phyloP scores from a whole-genome alignment of 495 filamentous ascomycete genomes.

The Lentithecium fluviatile region DNA sequence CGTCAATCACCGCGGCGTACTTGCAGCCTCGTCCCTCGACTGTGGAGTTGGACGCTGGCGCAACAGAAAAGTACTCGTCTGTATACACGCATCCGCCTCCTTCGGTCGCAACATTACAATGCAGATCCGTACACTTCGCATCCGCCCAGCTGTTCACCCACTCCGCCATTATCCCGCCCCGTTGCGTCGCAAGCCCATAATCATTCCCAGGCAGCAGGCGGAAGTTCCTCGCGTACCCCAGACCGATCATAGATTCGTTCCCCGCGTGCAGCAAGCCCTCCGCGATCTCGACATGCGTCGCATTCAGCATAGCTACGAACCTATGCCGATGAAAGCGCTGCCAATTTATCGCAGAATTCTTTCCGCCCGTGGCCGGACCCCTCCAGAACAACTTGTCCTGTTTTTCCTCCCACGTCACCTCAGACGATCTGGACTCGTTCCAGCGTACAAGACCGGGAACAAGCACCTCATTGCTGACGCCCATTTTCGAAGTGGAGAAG shows the following conservation, averaged over 20 bases:
- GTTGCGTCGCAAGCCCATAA: conserved; percentile 33
- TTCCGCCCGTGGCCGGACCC: conserved; percentile 67
- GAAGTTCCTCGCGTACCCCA: conserved; percentile 34
- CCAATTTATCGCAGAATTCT: conserved; percentile 66
- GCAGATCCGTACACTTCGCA: conserved; percentile 38
- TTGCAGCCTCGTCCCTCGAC: conserved; percentile 37
- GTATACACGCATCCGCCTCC: conserved; percentile 36
- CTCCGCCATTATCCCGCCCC: conserved; percentile 5
- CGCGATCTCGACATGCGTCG: conserved; percentile 52
- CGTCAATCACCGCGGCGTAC: conserved; percentile 45
- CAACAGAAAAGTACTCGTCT: conserved; percentile 32
- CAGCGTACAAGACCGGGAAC: conserved; percentile 78
- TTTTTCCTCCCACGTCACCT: conserved; percentile 58
- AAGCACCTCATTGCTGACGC: conserved; percentile 77
- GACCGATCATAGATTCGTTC: not conserved
- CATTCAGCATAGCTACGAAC: conserved; percentile 69
- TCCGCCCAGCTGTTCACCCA: conserved; percentile 41
- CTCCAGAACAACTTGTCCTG: conserved; percentile 62
- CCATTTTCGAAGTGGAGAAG: conserved; percentile 74
- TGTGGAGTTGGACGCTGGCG: conserved; percentile 4
- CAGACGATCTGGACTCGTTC: conserved; percentile 36
- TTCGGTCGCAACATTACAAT: conserved; percentile 35
- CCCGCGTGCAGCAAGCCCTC: conserved; percentile 14
- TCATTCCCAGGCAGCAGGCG: conserved; percentile 24
- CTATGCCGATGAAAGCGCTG: conserved; percentile 68